Evolutionary conservation across 345 rosid genomes (phyloP).

Genomic region (Euphorbia pulcherrima): DNA sequence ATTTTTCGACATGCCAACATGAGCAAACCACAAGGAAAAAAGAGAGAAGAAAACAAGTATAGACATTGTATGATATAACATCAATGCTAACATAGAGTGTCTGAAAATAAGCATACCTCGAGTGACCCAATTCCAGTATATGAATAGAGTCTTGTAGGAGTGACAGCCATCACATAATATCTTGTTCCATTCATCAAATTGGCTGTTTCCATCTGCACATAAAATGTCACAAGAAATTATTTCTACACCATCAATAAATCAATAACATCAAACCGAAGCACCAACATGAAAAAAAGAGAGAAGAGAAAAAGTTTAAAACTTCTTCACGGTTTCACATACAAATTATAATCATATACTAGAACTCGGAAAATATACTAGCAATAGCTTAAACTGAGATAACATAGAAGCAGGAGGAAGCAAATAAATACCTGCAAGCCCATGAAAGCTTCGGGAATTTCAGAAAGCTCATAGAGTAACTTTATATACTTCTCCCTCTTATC

Average conservation of each 20-base stretch:
- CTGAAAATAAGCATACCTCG: slow-evolving; percentile 53
- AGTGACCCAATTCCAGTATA: slow-evolving; percentile 88
- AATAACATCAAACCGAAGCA: background rate
- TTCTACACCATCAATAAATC: background rate
- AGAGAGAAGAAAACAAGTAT: background rate
- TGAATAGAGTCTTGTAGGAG: slow-evolving; percentile 94
- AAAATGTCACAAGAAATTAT: slow-evolving; percentile 6
- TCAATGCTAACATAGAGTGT: background rate
- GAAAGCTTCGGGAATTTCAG: slow-evolving; percentile 89
- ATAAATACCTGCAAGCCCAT: slow-evolving; percentile 85
- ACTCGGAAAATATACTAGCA: background rate
- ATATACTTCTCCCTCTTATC: slow-evolving; percentile 92
- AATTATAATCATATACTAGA: background rate
- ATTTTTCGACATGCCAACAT: background rate
- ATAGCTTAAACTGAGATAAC: background rate
- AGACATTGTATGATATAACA: background rate
- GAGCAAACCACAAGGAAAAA: background rate
- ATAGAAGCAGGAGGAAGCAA: background rate
- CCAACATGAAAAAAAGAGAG: background rate
- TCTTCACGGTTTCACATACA: background rate
- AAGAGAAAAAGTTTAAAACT: background rate
- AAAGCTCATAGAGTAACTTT: slow-evolving; percentile 66
- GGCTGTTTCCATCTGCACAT: slow-evolving; percentile 86
- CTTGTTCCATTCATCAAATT: slow-evolving; percentile 63
- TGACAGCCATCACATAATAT: slow-evolving; percentile 97